Percentiles rank a stretch among this genome's conserved stretches.
These are phyloP conservation scores for Hibiscus tridactylites DNA, from an alignment of 345 rosid species.

Conservation along the genomic window DNA sequence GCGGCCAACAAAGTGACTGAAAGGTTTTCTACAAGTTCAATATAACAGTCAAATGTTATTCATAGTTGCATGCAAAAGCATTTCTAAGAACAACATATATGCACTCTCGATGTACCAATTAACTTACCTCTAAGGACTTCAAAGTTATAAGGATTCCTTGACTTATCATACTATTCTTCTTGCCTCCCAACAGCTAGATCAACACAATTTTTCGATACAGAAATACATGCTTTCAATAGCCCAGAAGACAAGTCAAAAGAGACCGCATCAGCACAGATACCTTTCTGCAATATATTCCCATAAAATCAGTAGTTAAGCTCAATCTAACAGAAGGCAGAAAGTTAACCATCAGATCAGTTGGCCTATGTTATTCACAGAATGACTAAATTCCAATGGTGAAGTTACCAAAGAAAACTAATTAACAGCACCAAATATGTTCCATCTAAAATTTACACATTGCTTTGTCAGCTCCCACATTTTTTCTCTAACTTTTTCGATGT, in stretches of 20 bases:
- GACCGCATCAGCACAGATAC: constrained; percentile 89
- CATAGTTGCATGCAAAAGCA: no score
- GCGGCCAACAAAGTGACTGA: not conserved
- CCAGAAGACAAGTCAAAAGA: constrained; percentile 85
- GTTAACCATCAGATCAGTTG: no score
- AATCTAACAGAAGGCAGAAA: no score
- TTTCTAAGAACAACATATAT: not conserved
- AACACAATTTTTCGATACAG: constrained; percentile 79
- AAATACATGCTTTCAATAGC: constrained; percentile 72
- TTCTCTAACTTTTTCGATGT: no score
- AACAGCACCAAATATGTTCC: no score
- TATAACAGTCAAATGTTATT: not conserved
- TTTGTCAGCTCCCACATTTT: no score
- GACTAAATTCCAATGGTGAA: no score
- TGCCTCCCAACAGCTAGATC: constrained; percentile 60
- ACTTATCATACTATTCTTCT: constrained; percentile 56
- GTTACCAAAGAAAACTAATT: no score
- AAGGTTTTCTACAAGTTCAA: constrained; percentile 6
- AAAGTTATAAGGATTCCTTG: constrained; percentile 72
- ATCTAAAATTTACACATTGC: no score
- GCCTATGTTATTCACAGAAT: no score
- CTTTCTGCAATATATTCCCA: constrained; percentile 50
- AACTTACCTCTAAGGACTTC: constrained; percentile 80
- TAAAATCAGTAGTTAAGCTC: not conserved
- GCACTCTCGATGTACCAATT: not conserved